Evolutionary conservation across 2,329 filamentous ascomycete species (phyloP).

Genomic region (Dichotomopilus funicola): DNA sequence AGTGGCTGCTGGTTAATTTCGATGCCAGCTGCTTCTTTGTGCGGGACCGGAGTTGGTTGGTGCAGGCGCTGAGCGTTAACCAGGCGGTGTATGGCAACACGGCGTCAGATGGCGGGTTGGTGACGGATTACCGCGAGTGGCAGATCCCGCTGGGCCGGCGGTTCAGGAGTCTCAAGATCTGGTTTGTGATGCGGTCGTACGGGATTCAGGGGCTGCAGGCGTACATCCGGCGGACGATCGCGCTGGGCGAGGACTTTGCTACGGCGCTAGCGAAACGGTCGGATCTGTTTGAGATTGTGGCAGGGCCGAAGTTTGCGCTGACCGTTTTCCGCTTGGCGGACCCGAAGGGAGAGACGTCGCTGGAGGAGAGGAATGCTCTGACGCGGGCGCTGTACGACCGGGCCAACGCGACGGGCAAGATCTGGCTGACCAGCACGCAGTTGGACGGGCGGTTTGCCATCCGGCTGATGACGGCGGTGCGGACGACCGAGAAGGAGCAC

Average conservation of each 20-base stretch:
- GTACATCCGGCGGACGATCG: slow-evolving; percentile 65
- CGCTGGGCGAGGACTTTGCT: slow-evolving; percentile 64
- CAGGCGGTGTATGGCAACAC: slow-evolving; percentile 60
- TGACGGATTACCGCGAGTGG: slow-evolving; percentile 96
- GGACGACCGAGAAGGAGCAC: slow-evolving; percentile 63
- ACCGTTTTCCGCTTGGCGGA: slow-evolving; percentile 65
- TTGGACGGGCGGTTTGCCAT: slow-evolving; percentile 71
- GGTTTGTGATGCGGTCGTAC: slow-evolving; percentile 85
- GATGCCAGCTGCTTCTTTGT: slow-evolving; percentile 79
- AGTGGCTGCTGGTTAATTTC: slow-evolving; percentile 94
- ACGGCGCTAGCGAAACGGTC: slow-evolving; percentile 47
- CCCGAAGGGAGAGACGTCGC: slow-evolving; percentile 22
- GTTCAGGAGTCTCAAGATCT: slow-evolving; percentile 86
- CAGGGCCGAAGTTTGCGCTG: slow-evolving; percentile 69
- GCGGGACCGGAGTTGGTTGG: slow-evolving; percentile 67
- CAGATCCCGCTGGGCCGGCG: slow-evolving; percentile 86
- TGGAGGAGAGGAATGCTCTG: slow-evolving; percentile 53
- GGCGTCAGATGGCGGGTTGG: slow-evolving; percentile 72
- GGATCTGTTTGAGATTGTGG: slow-evolving; percentile 72
- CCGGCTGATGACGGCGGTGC: slow-evolving; percentile 68
- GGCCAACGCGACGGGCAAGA: slow-evolving; percentile 66
- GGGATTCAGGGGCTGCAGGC: slow-evolving; percentile 63
- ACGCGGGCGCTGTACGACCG: slow-evolving; percentile 71
- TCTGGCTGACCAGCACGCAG: slow-evolving; percentile 75
- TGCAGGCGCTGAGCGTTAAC: slow-evolving; percentile 72